Evolutionary conservation across 1,284 basidiomycete genomes (phyloP), one percentile per base, ranked within the genome.

Genomic region (Takashimella koratensis): DNA sequence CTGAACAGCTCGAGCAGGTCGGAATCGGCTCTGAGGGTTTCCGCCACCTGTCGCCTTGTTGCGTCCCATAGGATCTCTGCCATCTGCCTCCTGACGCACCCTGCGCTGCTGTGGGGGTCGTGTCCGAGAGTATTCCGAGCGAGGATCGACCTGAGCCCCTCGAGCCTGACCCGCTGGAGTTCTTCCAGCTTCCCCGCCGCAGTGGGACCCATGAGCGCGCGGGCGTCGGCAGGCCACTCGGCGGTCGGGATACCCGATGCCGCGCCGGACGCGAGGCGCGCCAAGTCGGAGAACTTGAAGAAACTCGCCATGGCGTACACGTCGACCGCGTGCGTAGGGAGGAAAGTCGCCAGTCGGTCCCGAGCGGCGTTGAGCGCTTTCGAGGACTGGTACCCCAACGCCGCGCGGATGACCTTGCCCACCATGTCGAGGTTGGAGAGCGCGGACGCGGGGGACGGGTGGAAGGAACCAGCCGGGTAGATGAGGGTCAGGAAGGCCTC

Each of bases 241-340:
- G 42, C 47, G 6, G 36, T 24, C 0, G 58, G 57, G 0, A 63
- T 25, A 5, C 43, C 46, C 11, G 67, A 23, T 36, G 65, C 61
- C 2, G 30, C n/a, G 12, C 25, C 27, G 22, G 55, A 59, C 10
- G 66, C 62, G 13, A 71, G 26, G 39, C 52, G 56, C 2, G 65
- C 64, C 12, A 67, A 47, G 57, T 71, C 70, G n/a, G 54, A 49
- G 44, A 71, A 68, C 24, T 62, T 67, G 58, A 68, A 71, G 47
- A 63, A 68, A 30, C 49, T 55, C 16, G 65, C 63, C 53, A 67
- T 56, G 20, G 68, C 60, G 49, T 68, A 71, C 1, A 62, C 58
- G 3, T 65, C 62, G 2, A 70, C 26, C 3, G 68, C 64, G 2
- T 57, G 19, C 8, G 45, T 43, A 1, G 23, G 24, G 12, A 63